A percentile compares a stretch with the other conserved stretches of the same genome.
Evolutionary conservation across 1,284 basidiomycete genomes (phyloP).

Genomic region (Apiotrichum siamense): DNA sequence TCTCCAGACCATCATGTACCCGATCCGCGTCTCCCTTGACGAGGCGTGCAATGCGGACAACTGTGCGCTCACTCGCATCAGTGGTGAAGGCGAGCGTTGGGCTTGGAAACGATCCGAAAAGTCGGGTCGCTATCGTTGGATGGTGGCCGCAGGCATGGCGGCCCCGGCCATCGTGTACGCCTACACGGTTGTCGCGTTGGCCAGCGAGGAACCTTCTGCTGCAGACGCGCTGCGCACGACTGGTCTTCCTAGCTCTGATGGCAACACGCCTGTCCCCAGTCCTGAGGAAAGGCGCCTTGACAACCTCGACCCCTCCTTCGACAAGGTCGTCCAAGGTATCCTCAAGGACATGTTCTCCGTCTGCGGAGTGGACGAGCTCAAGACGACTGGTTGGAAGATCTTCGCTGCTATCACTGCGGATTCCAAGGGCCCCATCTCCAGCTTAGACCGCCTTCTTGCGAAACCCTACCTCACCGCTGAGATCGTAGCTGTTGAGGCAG

Average conservation of each 20-base stretch:
- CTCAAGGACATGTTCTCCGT: constrained; percentile 26
- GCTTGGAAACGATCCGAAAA: constrained; percentile 36
- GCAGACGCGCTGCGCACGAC: constrained; percentile 26
- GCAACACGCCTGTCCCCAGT: constrained; percentile 16
- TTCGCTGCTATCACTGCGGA: constrained; percentile 32
- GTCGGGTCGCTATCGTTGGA: constrained; percentile 28
- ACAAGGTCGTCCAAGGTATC: constrained; percentile 33
- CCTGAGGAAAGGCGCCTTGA: constrained; percentile 24
- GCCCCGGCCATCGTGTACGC: constrained; percentile 38
- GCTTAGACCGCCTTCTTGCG: constrained; percentile 29
- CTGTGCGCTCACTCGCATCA: constrained; percentile 4
- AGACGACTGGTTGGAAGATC: constrained; percentile 35
- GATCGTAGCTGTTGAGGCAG: constrained; percentile 22
- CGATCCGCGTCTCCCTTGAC: constrained; percentile 23
- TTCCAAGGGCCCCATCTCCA: constrained; percentile 7
- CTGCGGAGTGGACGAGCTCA: constrained; percentile 35
- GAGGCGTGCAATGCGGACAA: constrained; percentile 13
- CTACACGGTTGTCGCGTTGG: constrained; percentile 32
- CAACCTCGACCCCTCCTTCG: constrained; percentile 32
- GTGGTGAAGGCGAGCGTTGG: constrained; percentile 15
- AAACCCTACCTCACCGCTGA: constrained; percentile 28
- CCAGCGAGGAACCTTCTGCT: constrained; percentile 33
- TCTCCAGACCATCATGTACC: constrained; percentile 23
- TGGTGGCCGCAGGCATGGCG: constrained; percentile 24
- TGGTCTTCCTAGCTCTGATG: constrained; percentile 35